Conservation (phyloP, 352 stramenopile genomes). For the Pythium dissimile region DNA sequence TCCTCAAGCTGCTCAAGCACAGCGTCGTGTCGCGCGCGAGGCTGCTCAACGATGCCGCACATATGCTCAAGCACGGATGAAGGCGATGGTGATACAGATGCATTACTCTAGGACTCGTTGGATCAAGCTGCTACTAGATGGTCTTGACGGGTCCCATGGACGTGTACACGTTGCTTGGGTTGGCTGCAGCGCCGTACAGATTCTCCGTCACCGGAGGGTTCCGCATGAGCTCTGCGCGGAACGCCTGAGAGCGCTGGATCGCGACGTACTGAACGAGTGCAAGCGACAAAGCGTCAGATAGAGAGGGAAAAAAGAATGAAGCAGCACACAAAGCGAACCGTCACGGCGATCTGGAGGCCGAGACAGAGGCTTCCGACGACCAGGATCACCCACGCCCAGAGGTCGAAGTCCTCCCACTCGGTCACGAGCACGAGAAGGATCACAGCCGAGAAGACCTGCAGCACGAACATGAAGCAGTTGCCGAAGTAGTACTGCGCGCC, state of each 20-base stretch:
- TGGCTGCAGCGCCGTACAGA: constrained; percentile 45
- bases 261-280: constrained; percentile 48
- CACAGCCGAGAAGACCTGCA: constrained; percentile 69
- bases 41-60: constrained; percentile 39
- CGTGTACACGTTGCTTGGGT: constrained; percentile 59
- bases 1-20: constrained; percentile 38
- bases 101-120: constrained; percentile 5
- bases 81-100: not conserved
- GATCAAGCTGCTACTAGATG: constrained; percentile 37
- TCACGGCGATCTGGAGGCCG: constrained; percentile 66
- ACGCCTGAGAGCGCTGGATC: constrained; percentile 71
- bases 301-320: not conserved
- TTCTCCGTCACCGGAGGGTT: constrained; percentile 77
- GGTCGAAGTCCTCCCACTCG: constrained; percentile 74
- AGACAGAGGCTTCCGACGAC: constrained; percentile 68
- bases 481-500: constrained; percentile 76
- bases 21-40: constrained; percentile 30
- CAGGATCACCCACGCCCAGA: constrained; percentile 70
- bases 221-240: constrained; percentile 79
- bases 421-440: constrained; percentile 72
- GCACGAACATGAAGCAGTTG: constrained; percentile 83
- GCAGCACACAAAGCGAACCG: constrained; percentile 12
- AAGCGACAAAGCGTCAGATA: not conserved
- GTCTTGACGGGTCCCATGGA: constrained; percentile 69
- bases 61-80: constrained; percentile 38